Evolutionary conservation across 768 basidiomycete genomes (phyloP), one percentile per base, ranked within the genome.

Genomic region (Serendipita sp.): DNA sequence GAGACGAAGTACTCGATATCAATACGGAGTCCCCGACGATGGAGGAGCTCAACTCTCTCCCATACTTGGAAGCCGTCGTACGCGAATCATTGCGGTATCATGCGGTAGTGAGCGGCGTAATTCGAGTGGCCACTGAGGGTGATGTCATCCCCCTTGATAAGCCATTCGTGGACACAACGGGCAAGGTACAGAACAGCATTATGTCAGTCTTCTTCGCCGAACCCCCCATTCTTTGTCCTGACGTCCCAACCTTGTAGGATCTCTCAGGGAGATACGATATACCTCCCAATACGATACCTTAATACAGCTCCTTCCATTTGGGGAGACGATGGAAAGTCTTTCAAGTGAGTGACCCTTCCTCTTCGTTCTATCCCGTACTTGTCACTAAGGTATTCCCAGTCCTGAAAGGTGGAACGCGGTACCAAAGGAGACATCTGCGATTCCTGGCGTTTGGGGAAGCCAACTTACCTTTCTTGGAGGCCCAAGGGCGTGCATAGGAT

Each of bases 311-410:
- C 65, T 63, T 74, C 73, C 36, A 73, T 85, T 18, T 90, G 85
- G 83, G 87, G 88, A 13, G 76, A 75, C 32, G 85, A 89, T 70
- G 84, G 85, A n/a, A 70, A 76, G 46, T 75, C 73, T 67, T 88
- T 88, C 76, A 76, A 80, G 75, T 80, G 74, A 34, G 69, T 63
- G 38, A 41, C 13, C 38, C 13, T 41, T 41, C 13, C 13, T 13
- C 13, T 13, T 4, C 38, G 38, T 41, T 13, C 38, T 13, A 41
- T 41, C 7, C 38, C 38, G 38, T 4, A 13, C 13, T 5, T 41
- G 13, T 1, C 7, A 41, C 38, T 13, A 4, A 32, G 3, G 32
- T 30, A 60, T 35, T 11, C 15, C 16, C 30, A 65, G 52, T 4
- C 64, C 64, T 5, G 64, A 65, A 3, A 28, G 64, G 35, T 65